These are phyloP conservation scores for Chytriomyces hyalinus DNA, from an alignment of 192 early-diverging fungal genomes.

Conservation along the genomic window DNA sequence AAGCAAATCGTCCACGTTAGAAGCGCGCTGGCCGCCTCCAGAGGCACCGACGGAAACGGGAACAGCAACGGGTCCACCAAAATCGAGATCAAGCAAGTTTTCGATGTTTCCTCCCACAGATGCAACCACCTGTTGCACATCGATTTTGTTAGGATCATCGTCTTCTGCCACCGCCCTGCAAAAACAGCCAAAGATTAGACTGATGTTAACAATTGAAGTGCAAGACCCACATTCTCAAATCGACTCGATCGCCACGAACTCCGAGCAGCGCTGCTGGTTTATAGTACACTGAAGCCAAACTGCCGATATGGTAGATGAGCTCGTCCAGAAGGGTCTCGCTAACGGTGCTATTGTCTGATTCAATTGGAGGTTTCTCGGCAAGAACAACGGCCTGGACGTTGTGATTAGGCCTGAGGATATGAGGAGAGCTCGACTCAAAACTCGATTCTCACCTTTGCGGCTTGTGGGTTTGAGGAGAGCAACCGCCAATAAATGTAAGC, in stretches of 20 bases:
- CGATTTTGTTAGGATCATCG: conserved; percentile 60
- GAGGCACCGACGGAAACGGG: conserved; percentile 3
- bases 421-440: conserved; percentile 1
- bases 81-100: conserved; percentile 75
- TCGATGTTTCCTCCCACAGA: conserved; percentile 60
- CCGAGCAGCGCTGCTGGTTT: conserved; percentile 89
- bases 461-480: conserved; percentile 90
- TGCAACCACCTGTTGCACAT: conserved; percentile 35
- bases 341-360: conserved; percentile 82
- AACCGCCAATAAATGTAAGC: conserved; percentile 98
- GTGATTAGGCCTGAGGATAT: background rate
- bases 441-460: conserved; percentile 67
- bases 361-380: conserved; percentile 92
- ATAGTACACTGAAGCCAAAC: conserved; percentile 89
- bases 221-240: conserved; percentile 33
- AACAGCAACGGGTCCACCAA: conserved; percentile 58
- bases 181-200: conserved; percentile 4
- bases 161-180: conserved; percentile 7
- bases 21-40: background rate
- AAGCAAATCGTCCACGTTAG: conserved; percentile 52
- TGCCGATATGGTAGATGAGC: conserved; percentile 83
- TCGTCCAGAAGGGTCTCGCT: conserved; percentile 85
- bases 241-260: conserved; percentile 49
- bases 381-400: conserved; percentile 77
- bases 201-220: conserved; percentile 20